Conservation (phyloP, 106 monocot genomes). For the Dactylorhiza incarnata region DNA sequence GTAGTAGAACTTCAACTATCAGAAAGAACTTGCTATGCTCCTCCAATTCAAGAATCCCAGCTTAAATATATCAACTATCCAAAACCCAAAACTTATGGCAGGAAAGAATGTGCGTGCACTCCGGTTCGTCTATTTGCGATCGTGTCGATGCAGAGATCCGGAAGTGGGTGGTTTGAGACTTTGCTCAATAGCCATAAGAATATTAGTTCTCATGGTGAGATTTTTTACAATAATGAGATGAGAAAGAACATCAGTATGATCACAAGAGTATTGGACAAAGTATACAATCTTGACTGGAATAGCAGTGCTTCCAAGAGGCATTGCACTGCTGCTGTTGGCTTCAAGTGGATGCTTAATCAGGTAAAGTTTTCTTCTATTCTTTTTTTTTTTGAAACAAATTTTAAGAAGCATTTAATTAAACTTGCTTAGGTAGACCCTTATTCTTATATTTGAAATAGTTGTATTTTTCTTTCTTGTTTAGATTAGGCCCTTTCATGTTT, state of each 20-base stretch:
- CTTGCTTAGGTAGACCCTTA: too few relatives aligned
- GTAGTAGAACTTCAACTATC: slow-evolving; percentile 6
- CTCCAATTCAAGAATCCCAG: slow-evolving; percentile 16
- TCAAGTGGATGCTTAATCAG: slow-evolving; percentile 91
- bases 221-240: slow-evolving; percentile 46
- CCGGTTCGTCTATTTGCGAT: slow-evolving; percentile 57
- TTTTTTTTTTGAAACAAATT: too few relatives aligned
- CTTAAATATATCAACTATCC: slow-evolving; percentile 53
- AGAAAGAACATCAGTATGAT: slow-evolving; percentile 48
- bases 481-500: too few relatives aligned
- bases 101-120: slow-evolving; percentile 57
- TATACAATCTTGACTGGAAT: slow-evolving; percentile 57
- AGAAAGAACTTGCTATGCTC: slow-evolving; percentile 21
- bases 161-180: too few relatives aligned
- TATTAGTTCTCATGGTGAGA: slow-evolving; percentile 70
- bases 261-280: slow-evolving; percentile 39
- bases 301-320: slow-evolving; percentile 49
- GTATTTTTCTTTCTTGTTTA: too few relatives aligned
- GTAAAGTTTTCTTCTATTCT: slow-evolving; percentile 11
- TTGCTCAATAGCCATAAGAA: slow-evolving; percentile 61
- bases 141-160: slow-evolving; percentile 59
- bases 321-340: slow-evolving; percentile 63
- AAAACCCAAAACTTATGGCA: slow-evolving; percentile 36
- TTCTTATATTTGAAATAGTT: too few relatives aligned
- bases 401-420: too few relatives aligned